Base-by-base conservation (phyloP, 306 rosid genomes). In the Trichosanthes truncata region DNA sequence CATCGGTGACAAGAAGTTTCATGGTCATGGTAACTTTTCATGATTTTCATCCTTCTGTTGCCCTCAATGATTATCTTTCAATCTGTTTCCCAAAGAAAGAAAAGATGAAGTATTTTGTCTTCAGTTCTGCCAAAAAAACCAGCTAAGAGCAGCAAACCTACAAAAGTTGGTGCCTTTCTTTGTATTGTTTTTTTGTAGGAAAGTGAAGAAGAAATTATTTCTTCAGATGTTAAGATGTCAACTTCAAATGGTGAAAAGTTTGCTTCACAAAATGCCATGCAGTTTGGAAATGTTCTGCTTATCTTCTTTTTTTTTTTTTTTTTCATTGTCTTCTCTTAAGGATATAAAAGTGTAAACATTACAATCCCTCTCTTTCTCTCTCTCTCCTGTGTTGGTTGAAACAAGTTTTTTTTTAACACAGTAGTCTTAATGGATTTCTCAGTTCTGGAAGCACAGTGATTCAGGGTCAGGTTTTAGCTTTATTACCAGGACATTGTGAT, bases 51-150 rank as follows among this genome's bases (percentile, higher is more conserved):
- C 78, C 43, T 7, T 29, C 56, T 71, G 56, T 29, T 71, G 9
- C 26, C 25, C 26, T 29, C 78, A 74, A 74, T 74, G 15, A 74
- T 74, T 48, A 74, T 17, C 43, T 48, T 29, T 74, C 26, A 74
- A 49, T 74, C 78, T 73, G 57, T 15, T 73, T 17, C 9, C 26
- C 11, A 73, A 31, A 48, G 8, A 73, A 15, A 26, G 46, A 48
- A 73, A 73, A 69, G 20, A 69, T 43, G 73, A 23, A 69, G 78
- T 48, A 9, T 73, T 73, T 29, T 73, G 78, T 29, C 55, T 69
- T 69, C 21, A 45, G 38, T 29, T 29, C 33, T 29, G 33, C 33
- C n/a, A 23, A 15, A 43, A 40, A 40, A 71, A 71, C 20, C 52
- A 41, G 74, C 51, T 20, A 67, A 36, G 49, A 36, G 51, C 74